Percentiles rank a stretch among this genome's conserved stretches.
These are phyloP conservation scores for Straminergon stramineum DNA, from an alignment of 225 moss, liverwort and hornwort genomes.

Conservation along the genomic window DNA sequence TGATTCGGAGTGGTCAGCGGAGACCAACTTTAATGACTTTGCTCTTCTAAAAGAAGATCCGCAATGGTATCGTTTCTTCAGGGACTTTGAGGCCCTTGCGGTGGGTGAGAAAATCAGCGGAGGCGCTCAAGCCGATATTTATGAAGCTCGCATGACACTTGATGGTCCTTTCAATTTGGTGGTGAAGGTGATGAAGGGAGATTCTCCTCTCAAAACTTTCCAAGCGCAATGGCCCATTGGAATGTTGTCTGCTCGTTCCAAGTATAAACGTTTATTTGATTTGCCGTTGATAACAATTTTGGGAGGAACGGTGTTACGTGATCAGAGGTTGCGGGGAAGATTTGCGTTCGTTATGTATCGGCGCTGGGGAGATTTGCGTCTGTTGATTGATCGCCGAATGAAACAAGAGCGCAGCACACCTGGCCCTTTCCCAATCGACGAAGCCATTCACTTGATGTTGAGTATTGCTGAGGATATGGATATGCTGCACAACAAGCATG, in stretches of 20 bases:
- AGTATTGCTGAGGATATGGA: not conserved
- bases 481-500: not conserved
- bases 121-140: not conserved
- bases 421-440: not conserved
- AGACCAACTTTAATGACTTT: not conserved
- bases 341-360: not conserved
- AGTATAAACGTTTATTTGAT: not conserved
- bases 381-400: not conserved
- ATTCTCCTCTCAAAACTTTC: not conserved
- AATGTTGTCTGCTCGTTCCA: not conserved
- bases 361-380: not conserved
- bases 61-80: not conserved
- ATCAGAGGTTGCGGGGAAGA: not conserved
- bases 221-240: not conserved
- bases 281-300: not conserved
- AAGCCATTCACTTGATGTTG: not conserved
- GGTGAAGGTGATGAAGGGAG: not conserved
- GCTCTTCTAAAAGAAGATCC: not conserved
- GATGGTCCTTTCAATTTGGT: not conserved
- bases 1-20: not conserved
- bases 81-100: not conserved
- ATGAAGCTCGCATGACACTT: not conserved
- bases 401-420: not conserved
- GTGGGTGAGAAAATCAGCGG: not conserved
- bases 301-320: not conserved